Base-by-base conservation (phyloP, 2,329 filamentous ascomycete genomes). In the Plenodomus biglobosus region DNA sequence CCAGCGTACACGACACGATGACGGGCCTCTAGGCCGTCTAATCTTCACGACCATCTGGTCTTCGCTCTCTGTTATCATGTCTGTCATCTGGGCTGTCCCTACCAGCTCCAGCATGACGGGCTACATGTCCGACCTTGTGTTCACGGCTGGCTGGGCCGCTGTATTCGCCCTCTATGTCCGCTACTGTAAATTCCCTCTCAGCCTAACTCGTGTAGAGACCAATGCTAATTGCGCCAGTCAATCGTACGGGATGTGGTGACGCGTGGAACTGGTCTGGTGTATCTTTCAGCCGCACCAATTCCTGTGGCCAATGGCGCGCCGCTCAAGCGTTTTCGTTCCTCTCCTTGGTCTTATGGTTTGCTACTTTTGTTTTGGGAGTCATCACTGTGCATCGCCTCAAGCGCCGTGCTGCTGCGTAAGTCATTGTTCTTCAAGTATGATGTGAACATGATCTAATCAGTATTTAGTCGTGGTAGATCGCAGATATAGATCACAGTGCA, bases 1-100 rank as follows among this genome's bases (percentile, higher is more conserved):
- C 40, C 40, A 50, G 35, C 44, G 55, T 46, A 51, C 53, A 18
- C 56, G 75, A 27, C 69, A 76, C 30, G 76, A 78, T 44, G 71
- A 76, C 50, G 85, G 81, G 78, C 73, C 77, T 16, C 73, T 81
- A 34, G 84, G 79, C 30, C 84, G 87, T 47, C 85, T 86, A 75
- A 89, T 92, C 73, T 92, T 90, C 76, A 82, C 86, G 38, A 82
- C 87, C 64, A 82, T 89, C 16, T 79, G 91, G 34, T 85, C 88
- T 2, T 85, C 78, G 17, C 64, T 92, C 16, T 83, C 85, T 11
- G 83, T 91, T 45, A 69, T 92, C 35, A 75, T 89, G n/a, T 77
- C 82, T 4, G 72, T 92, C 20, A 68, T 92, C 53, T 89, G 87
- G 82, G 77, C 91, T 21, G 77, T 92, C 35, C 88, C 88, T 1